These are phyloP conservation scores for Hypholoma sublateritium DNA, from an alignment of 768 basidiomycete species.

Conservation along the genomic window DNA sequence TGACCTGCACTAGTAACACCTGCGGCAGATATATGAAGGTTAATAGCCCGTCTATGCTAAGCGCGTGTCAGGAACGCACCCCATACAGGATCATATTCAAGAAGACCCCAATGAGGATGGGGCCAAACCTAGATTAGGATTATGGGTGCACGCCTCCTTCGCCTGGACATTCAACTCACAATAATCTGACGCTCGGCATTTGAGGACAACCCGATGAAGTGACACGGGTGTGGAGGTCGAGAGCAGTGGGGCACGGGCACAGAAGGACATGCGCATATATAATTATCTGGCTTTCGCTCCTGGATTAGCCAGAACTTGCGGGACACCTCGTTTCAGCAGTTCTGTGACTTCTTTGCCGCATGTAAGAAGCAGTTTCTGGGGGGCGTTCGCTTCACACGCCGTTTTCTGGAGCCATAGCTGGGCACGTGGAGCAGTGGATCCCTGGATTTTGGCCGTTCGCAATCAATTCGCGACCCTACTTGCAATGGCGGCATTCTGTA, in stretches of 20 bases:
- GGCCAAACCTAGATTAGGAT: slow-evolving; percentile 34
- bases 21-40: slow-evolving; percentile 13
- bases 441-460: too few relatives aligned
- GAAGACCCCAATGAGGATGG: slow-evolving; percentile 43
- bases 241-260: not conserved
- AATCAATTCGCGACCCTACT: too few relatives aligned
- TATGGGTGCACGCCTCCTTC: not conserved
- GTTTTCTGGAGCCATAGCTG: not conserved
- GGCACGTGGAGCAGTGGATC: too few relatives aligned
- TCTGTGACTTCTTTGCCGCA: not conserved
- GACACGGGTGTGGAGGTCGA: slow-evolving; percentile 1
- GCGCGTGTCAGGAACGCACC: slow-evolving; percentile 23
- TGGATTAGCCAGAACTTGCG: too few relatives aligned
- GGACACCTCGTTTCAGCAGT: too few relatives aligned
- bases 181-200: slow-evolving; percentile 29
- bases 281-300: not conserved
- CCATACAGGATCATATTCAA: slow-evolving; percentile 48
- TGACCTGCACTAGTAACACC: slow-evolving; percentile 38
- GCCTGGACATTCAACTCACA: slow-evolving; percentile 20
- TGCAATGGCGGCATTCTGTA: too few relatives aligned
- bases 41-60: not conserved
- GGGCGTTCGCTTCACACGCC: not conserved
- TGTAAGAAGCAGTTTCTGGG: slow-evolving; percentile 13
- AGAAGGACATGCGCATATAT: not conserved
- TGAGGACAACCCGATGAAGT: slow-evolving; percentile 3